phyloP scores from a whole-genome alignment of 768 basidiomycete genomes.

The Chlorophyllum brunneum region DNA sequence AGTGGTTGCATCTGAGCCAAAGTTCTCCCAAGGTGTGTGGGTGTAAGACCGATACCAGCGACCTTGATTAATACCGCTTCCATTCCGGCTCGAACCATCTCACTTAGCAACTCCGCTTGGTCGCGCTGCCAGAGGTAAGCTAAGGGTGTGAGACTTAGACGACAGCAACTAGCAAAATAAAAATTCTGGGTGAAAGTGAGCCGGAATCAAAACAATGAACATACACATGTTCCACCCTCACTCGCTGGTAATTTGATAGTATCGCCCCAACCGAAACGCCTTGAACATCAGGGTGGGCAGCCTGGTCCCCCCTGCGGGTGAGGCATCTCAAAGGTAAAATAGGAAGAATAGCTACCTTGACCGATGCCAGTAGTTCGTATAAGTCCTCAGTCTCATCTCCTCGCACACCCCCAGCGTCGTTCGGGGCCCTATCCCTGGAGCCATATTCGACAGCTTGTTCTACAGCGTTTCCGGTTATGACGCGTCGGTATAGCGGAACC shows the following conservation, averaged over 20 bases:
- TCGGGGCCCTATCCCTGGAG: constrained; percentile 37
- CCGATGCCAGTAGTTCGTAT: constrained; percentile 60
- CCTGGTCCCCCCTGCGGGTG: constrained; percentile 2
- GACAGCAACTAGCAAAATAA: constrained; percentile 56
- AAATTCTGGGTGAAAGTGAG: not conserved
- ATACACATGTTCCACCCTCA: constrained; percentile 97
- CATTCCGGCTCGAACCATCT: constrained; percentile 82
- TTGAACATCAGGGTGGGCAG: constrained; percentile 73
- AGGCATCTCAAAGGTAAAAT: not conserved
- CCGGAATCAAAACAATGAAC: constrained; percentile 21
- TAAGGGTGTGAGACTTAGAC: constrained; percentile 76
- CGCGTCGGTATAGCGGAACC: constrained; percentile 78
- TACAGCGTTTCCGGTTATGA: constrained; percentile 79
- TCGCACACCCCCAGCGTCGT: constrained; percentile 39
- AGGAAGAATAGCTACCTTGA: constrained; percentile 57
- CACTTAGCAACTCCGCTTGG: constrained; percentile 77
- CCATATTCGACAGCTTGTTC: constrained; percentile 89
- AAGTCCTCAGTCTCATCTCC: constrained; percentile 99
- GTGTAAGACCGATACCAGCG: constrained; percentile 85
- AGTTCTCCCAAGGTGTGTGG: constrained; percentile 73
- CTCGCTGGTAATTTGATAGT: constrained; percentile 94
- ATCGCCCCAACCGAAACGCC: constrained; percentile 96
- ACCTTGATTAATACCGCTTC: constrained; percentile 90
- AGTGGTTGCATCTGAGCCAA: constrained; percentile 72
- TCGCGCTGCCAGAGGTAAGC: constrained; percentile 93